Conservation (phyloP, 164 flowering plant genomes). For the Echeveria elegans region DNA sequence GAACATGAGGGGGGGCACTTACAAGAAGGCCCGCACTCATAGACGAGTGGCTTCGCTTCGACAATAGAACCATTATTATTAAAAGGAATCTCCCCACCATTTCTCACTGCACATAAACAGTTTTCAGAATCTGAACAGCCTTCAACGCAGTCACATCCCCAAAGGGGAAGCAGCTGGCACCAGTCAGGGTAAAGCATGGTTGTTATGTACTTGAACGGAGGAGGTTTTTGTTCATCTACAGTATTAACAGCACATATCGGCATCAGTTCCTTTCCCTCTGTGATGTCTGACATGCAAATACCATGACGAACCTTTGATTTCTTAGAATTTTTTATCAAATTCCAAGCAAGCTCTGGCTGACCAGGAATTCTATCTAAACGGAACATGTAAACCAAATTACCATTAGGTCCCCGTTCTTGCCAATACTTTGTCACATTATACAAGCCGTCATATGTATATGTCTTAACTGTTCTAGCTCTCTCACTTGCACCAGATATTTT, state of each 20-base stretch:
- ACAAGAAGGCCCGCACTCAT: background rate
- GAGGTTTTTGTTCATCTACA: background rate
- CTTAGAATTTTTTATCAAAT: slow-evolving; percentile 39
- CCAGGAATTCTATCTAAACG: slow-evolving; percentile 29
- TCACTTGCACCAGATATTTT: background rate
- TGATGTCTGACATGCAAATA: slow-evolving; percentile 49
- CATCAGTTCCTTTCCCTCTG: slow-evolving; percentile 31
- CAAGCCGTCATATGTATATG: background rate
- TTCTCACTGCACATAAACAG: slow-evolving; percentile 60
- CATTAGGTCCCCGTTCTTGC: background rate
- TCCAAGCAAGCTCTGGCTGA: slow-evolving; percentile 71
- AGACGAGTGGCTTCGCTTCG: slow-evolving; percentile 26
- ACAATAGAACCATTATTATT: slow-evolving; percentile 72
- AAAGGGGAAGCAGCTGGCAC: slow-evolving; percentile 35
- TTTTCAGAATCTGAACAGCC: slow-evolving; percentile 51
- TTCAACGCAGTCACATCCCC: slow-evolving; percentile 57
- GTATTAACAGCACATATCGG: slow-evolving; percentile 25
- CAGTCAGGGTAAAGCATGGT: slow-evolving; percentile 53
- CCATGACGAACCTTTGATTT: slow-evolving; percentile 41
- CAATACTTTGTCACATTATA: background rate
- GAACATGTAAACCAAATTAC: background rate
- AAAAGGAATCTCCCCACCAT: slow-evolving; percentile 83
- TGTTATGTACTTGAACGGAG: background rate
- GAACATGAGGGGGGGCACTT: background rate
- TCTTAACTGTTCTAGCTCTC: background rate